Evolutionary conservation across 169 alveolate genomes (phyloP).

Genomic region (Amoebophrya sp.): DNA sequence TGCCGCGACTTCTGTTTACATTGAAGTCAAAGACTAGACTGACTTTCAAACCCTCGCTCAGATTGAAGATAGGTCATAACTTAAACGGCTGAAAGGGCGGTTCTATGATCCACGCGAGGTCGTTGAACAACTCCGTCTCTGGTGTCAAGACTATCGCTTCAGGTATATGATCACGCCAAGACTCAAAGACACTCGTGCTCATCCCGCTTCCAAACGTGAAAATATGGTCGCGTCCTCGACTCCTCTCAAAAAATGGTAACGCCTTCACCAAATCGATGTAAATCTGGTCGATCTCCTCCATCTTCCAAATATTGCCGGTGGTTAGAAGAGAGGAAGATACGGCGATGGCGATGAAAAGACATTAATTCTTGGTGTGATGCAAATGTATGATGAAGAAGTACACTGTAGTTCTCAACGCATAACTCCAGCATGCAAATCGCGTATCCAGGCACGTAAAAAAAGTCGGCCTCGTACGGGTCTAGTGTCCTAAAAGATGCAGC

Average conservation of each 20-base stretch:
- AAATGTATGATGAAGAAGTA: too few species aligned
- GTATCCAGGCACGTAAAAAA: conserved; percentile 36
- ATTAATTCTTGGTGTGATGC: too few species aligned
- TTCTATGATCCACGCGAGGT: neutral
- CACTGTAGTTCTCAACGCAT: too few species aligned
- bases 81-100: neutral
- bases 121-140: conserved; percentile 37
- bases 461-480: conserved; percentile 32
- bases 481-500: neutral
- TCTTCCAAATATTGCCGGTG: neutral
- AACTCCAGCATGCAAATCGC: conserved; percentile 37
- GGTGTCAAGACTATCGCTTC: conserved; percentile 28
- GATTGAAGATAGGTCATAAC: too few species aligned
- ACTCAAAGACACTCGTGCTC: neutral
- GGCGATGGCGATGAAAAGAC: too few species aligned
- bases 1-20: too few species aligned
- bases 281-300: conserved; percentile 9
- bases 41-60: too few species aligned
- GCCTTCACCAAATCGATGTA: neutral
- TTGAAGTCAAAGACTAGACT: too few species aligned
- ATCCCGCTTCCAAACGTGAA: conserved; percentile 31
- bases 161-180: conserved; percentile 28
- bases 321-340: too few species aligned
- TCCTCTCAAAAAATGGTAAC: neutral
- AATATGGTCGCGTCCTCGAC: conserved; percentile 34